Evolutionary conservation across 2,329 filamentous ascomycete species (phyloP).

Genomic region (Penicillium brasilianum): DNA sequence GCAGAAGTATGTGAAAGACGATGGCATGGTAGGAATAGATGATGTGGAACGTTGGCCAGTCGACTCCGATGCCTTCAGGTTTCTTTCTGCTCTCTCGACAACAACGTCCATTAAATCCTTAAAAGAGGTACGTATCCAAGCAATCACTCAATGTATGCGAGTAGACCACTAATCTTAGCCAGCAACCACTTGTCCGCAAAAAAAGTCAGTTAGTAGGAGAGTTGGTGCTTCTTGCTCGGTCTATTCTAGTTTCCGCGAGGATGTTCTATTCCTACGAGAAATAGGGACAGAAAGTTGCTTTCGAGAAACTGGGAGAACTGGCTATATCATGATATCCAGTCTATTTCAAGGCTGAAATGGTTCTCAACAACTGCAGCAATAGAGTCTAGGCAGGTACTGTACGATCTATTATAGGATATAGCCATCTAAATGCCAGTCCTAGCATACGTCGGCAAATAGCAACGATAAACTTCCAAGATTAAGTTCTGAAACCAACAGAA

Average conservation of each 20-base stretch:
- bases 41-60: constrained; percentile 38
- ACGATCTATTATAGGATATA: too few species aligned
- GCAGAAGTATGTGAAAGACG: constrained; percentile 43
- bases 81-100: constrained; percentile 39
- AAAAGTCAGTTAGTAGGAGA: constrained; percentile 8
- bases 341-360: too few species aligned
- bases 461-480: too few species aligned
- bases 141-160: background rate
- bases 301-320: too few species aligned
- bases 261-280: constrained; percentile 20
- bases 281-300: too few species aligned
- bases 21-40: constrained; percentile 39
- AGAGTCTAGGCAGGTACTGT: too few species aligned
- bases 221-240: constrained; percentile 15
- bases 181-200: constrained; percentile 18
- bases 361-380: too few species aligned
- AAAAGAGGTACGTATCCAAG: background rate
- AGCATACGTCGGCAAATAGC: too few species aligned
- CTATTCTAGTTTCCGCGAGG: constrained; percentile 14
- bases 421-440: too few species aligned
- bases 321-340: too few species aligned
- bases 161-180: constrained; percentile 3
- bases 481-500: too few species aligned
- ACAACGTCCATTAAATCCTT: constrained; percentile 1
- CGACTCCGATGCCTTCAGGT: constrained; percentile 34